These are phyloP conservation scores for Globisporangium uncinulatum DNA, from an alignment of 352 stramenopile species.

Conservation along the genomic window DNA sequence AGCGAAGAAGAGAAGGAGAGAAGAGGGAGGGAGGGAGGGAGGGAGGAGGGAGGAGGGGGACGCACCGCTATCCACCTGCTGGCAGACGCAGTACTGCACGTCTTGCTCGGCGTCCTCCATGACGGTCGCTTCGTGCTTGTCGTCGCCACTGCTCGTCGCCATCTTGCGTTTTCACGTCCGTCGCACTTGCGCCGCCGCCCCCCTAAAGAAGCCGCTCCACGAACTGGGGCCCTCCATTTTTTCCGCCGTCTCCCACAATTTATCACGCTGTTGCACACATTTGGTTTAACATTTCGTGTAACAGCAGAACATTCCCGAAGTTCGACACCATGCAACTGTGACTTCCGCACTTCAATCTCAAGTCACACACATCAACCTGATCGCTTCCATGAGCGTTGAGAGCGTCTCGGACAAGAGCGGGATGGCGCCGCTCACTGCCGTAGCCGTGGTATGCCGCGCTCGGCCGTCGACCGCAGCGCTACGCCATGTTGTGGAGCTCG, in stretches of 20 bases:
- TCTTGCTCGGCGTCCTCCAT: constrained; percentile 32
- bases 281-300: too few species aligned
- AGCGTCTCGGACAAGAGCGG: not conserved
- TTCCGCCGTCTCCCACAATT: too few species aligned
- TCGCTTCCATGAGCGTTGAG: not conserved
- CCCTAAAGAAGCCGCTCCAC: constrained; percentile 1
- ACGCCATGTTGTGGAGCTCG: constrained; percentile 30
- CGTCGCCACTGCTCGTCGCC: not conserved
- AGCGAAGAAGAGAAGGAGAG: not conserved
- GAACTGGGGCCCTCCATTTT: too few species aligned
- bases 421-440: constrained; percentile 8
- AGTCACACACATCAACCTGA: not conserved
- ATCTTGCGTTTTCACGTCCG: not conserved
- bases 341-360: too few species aligned
- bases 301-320: too few species aligned
- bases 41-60: not conserved
- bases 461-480: constrained; percentile 18
- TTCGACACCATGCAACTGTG: too few species aligned
- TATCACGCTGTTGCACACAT: too few species aligned
- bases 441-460: constrained; percentile 20
- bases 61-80: constrained; percentile 69
- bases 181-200: constrained; percentile 3
- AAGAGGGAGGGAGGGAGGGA: not conserved
- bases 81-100: constrained; percentile 81
- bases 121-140: not conserved